Percentiles rank a stretch among this genome's conserved stretches.
phyloP scores from a whole-genome alignment of 2,329 filamentous ascomycete species.

The Nannizzia gypsea region DNA sequence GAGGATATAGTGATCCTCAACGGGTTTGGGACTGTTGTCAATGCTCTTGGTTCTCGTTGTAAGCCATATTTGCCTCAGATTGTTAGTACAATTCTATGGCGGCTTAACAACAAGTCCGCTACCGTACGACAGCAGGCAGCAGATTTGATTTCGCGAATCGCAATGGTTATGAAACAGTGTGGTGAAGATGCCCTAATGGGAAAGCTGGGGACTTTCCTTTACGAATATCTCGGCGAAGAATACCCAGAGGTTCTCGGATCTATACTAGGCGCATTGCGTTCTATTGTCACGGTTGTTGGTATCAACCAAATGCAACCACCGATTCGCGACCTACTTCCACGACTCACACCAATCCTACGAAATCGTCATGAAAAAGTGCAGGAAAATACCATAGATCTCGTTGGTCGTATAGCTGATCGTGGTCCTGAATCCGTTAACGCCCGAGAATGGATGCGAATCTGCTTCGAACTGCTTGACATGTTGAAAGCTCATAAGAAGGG shows the following conservation, averaged over 20 bases:
- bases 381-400: conserved; percentile 96
- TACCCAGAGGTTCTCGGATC: conserved; percentile 96
- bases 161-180: conserved; percentile 98
- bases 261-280: conserved; percentile 85
- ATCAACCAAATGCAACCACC: conserved; percentile 97
- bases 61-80: conserved; percentile 97
- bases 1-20: conserved; percentile 95
- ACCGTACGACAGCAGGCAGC: conserved; percentile 95
- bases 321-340: conserved; percentile 88
- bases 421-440: conserved; percentile 94
- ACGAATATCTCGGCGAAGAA: conserved; percentile 96
- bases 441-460: conserved; percentile 99
- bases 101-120: conserved; percentile 93
- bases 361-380: conserved; percentile 99
- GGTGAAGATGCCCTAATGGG: conserved; percentile 92
- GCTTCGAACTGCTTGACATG: conserved; percentile 98
- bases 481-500: conserved; percentile 99
- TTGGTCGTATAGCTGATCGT: conserved; percentile 93
- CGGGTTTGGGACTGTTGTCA: conserved; percentile 94
- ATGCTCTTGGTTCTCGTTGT: conserved; percentile 82
- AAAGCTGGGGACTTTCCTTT: conserved; percentile 85
- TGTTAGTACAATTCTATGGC: conserved; percentile 89
- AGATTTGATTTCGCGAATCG: conserved; percentile 90
- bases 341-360: conserved; percentile 91
- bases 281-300: conserved; percentile 94